Percentiles rank a stretch among this genome's conserved stretches.
phyloP scores from a whole-genome alignment of 441 rosid genomes.

The Aquilaria agallochum region DNA sequence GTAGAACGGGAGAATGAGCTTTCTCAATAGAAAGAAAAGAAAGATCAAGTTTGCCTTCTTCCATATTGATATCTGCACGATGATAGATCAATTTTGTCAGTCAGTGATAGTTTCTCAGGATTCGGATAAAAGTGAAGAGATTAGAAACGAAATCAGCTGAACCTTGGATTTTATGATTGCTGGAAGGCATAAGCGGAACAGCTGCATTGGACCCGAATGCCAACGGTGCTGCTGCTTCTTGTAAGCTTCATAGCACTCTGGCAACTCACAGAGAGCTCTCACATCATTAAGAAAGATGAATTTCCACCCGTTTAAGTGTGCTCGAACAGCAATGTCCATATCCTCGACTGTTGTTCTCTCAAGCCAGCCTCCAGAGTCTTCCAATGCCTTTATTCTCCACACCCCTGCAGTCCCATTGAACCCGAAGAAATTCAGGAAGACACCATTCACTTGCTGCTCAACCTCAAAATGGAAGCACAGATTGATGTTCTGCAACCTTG shows the following conservation, averaged over 20 bases:
- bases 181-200: conserved; percentile 83
- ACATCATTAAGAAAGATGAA: conserved; percentile 80
- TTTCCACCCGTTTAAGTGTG: conserved; percentile 88
- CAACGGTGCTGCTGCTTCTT: conserved; percentile 95
- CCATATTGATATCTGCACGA: conserved; percentile 58
- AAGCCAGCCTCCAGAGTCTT: conserved; percentile 93
- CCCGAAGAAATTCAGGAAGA: conserved; percentile 78
- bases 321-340: conserved; percentile 95
- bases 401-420: conserved; percentile 98
- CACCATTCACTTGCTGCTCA: conserved; percentile 90
- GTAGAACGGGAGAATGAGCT: conserved; percentile 87
- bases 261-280: conserved; percentile 78
- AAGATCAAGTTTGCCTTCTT: conserved; percentile 80
- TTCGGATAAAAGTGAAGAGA: not conserved
- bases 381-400: conserved; percentile 89
- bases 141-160: not conserved
- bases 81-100: conserved; percentile 1
- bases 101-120: not conserved
- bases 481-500: conserved; percentile 86
- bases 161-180: conserved; percentile 80
- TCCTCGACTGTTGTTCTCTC: conserved; percentile 96
- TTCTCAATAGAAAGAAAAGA: conserved; percentile 85
- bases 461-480: conserved; percentile 94
- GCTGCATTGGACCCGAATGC: conserved; percentile 99
- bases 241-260: conserved; percentile 92